Evolutionary conservation across 2,329 filamentous ascomycete species (phyloP).

Genomic region (Aspergillus arachidicola): DNA sequence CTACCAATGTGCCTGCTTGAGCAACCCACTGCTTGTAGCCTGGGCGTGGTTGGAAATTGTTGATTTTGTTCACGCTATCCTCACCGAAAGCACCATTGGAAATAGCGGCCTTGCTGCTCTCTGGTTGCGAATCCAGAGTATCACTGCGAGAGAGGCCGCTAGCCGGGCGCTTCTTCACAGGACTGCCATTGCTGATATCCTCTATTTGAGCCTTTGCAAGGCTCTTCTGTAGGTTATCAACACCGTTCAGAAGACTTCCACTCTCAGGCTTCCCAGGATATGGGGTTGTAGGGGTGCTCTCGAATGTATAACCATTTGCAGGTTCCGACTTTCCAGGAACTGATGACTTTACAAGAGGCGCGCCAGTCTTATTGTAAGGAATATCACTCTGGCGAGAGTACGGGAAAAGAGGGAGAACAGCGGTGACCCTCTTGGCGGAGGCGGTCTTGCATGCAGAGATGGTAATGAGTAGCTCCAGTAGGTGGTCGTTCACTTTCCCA

Average conservation of each 20-base stretch:
- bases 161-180: constrained; percentile 47
- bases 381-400: constrained; percentile 96
- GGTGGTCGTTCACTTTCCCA: constrained; percentile 91
- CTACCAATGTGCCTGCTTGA: constrained; percentile 91
- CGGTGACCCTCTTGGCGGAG: constrained; percentile 89
- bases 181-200: constrained; percentile 49
- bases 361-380: constrained; percentile 93
- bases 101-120: constrained; percentile 29
- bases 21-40: constrained; percentile 99
- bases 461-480: constrained; percentile 96
- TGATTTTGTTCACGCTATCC: constrained; percentile 51
- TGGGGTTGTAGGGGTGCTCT: constrained; percentile 87
- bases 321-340: constrained; percentile 33
- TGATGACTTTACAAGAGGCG: constrained; percentile 75
- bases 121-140: constrained; percentile 41
- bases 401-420: constrained; percentile 91
- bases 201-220: constrained; percentile 69
- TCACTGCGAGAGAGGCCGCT: constrained; percentile 44
- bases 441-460: constrained; percentile 97
- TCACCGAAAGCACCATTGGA: constrained; percentile 63
- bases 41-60: constrained; percentile 76
- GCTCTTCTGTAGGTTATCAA: constrained; percentile 71
- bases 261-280: constrained; percentile 71
- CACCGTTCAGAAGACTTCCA: constrained; percentile 65
- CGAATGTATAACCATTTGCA: constrained; percentile 74